Evolutionary conservation across 495 filamentous ascomycete genomes (phyloP).

Genomic region (Parachaetomium inaequale): DNA sequence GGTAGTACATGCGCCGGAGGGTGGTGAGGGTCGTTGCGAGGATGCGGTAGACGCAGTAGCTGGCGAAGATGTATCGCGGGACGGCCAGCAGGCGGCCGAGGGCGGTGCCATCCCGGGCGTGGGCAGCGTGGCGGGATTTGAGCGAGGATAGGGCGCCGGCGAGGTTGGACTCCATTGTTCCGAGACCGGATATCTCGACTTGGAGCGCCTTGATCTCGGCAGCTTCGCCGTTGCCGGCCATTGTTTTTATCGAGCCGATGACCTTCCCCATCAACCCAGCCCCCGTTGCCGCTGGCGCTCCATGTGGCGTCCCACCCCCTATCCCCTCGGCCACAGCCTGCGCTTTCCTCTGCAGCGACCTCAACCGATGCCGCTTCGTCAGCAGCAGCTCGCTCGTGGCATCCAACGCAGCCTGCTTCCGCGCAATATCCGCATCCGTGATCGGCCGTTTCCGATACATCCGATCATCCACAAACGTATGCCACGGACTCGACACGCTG

Average conservation of each 20-base stretch:
- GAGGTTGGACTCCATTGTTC: constrained; percentile 67
- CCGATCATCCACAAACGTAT: constrained; percentile 63
- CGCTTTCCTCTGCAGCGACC: constrained; percentile 59
- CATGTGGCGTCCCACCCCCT: constrained; percentile 22
- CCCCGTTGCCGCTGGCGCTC: constrained; percentile 17
- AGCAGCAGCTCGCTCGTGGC: constrained; percentile 71
- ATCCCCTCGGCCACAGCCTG: constrained; percentile 39
- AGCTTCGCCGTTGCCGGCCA: constrained; percentile 56
- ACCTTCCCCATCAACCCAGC: constrained; percentile 64
- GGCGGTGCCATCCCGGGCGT: constrained; percentile 58
- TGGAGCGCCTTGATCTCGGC: constrained; percentile 62
- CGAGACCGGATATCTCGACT: constrained; percentile 73
- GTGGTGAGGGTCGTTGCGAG: constrained; percentile 61
- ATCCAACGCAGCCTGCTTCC: constrained; percentile 69
- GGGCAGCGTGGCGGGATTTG: constrained; percentile 53
- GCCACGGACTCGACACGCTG: constrained; percentile 75
- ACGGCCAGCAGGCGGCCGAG: constrained; percentile 56
- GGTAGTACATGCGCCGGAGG: constrained; percentile 50
- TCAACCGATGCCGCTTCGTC: constrained; percentile 63
- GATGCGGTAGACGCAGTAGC: constrained; percentile 76
- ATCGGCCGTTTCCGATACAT: constrained; percentile 46
- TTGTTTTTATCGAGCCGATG: constrained; percentile 48
- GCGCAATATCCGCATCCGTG: constrained; percentile 64
- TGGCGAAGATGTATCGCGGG: constrained; percentile 61
- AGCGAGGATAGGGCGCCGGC: constrained; percentile 57